Evolutionary conservation across 495 filamentous ascomycete genomes (phyloP).

Genomic region (Choiromyces venosus): DNA sequence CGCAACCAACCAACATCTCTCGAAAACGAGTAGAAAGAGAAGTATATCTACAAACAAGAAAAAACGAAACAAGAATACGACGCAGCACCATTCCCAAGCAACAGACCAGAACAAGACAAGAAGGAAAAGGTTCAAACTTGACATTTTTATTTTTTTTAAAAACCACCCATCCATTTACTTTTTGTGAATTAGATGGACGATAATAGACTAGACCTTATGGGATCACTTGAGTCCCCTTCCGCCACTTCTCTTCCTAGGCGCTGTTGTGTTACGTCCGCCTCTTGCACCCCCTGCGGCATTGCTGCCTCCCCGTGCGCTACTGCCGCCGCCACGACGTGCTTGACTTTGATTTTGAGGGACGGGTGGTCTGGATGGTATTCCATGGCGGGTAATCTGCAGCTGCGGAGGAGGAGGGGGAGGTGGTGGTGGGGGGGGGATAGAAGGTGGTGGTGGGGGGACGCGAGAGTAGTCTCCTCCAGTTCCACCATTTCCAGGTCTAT

Average conservation of each 20-base stretch:
- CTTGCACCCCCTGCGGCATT: slow-evolving; percentile 7
- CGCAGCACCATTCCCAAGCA: too few species aligned
- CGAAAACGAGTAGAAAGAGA: background rate
- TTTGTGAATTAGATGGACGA: background rate
- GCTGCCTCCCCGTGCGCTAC: background rate
- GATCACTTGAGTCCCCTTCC: slow-evolving; percentile 12
- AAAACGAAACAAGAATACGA: background rate
- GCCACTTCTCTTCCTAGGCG: slow-evolving; percentile 21
- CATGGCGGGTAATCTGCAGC: background rate
- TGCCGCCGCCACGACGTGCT: slow-evolving; percentile 5
- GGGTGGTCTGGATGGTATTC: slow-evolving; percentile 13
- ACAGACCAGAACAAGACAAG: too few species aligned
- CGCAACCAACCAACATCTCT: too few species aligned
- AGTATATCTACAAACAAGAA: background rate
- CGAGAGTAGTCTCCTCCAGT: background rate
- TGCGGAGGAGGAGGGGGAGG: slow-evolving; percentile 16
- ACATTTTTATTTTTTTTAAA: too few species aligned
- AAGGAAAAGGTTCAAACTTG: background rate
- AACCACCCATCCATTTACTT: background rate
- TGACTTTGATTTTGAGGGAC: slow-evolving; percentile 16
- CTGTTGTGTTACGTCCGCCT: slow-evolving; percentile 10
- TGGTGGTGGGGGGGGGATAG: background rate
- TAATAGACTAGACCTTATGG: background rate
- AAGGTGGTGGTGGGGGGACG: background rate
- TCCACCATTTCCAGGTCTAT: too few species aligned